Evolutionary conservation across 495 filamentous ascomycete species (phyloP), one percentile per base, ranked within the genome.

Genomic region (Pyrenopolyporus hunteri): DNA sequence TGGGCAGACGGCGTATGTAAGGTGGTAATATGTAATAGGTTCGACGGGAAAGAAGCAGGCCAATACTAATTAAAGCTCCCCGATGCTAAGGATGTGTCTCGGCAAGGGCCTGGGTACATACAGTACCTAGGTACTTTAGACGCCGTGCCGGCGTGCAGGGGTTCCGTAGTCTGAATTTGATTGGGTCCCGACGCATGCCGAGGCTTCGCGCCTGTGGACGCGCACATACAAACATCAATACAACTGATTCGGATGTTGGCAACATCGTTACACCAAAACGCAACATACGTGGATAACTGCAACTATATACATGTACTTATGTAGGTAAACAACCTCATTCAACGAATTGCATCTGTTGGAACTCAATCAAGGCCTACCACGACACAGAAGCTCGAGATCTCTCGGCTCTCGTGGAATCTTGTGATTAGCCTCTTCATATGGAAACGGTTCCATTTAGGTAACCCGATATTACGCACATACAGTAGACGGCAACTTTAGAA

Each of bases 51-150:
- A n/a, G n/a, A n/a, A n/a, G n/a, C n/a, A n/a, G n/a, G n/a, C n/a
- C n/a, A n/a, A n/a, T n/a, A n/a, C 14, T 36, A 36, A 43, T 25
- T 17, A 44, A 3, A 25, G 40, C 9, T 44, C 10, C 9, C 10
- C 7, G 25, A 46, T 31, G 26, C n/a, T 28, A 10, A 28, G 19
- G 14, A 22, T 19, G 35, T 51, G 32, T 52, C 35, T 42, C 49
- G 35, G 49, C 32, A 53, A 25, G 26, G 14, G 14, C 23, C 22
- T 39, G 29, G n/a, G 23, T 40, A 52, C 46, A 16, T 35, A 45
- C 20, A 19, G 37, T 20, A 46, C 43, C 25, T 14, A 16, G 29
- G n/a, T n/a, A n/a, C n/a, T n/a, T n/a, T n/a, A 28, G 4, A 19
- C 17, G 17, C 42, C 17, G 10, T n/a, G 42, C 42, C 29, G 17